Conservation (phyloP, 2,329 filamentous ascomycete species). For the Ceratocystis alfenasii region DNA sequence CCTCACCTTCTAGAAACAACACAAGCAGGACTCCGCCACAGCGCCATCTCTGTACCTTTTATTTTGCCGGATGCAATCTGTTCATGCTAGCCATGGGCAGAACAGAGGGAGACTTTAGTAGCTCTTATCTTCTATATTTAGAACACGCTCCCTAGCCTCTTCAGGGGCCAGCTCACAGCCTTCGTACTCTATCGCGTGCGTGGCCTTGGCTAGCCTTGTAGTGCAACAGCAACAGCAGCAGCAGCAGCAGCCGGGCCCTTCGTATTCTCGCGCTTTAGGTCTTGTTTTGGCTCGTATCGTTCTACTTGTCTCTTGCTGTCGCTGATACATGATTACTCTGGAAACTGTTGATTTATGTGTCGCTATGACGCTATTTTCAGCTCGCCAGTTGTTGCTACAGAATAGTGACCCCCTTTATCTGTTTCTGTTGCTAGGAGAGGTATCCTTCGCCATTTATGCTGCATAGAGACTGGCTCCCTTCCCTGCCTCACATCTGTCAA, state of each 20-base stretch:
- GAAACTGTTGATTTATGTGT: too few relatives aligned
- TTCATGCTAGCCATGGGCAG: not conserved
- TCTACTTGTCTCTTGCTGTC: too few relatives aligned
- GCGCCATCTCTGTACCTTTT: not conserved
- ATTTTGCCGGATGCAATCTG: not conserved
- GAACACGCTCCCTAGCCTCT: not conserved
- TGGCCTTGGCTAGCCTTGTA: not conserved
- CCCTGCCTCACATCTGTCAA: conserved; percentile 3
- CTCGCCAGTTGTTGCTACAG: too few relatives aligned
- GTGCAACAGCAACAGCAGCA: too few relatives aligned
- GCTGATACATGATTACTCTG: too few relatives aligned
- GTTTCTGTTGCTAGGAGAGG: not conserved
- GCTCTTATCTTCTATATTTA: not conserved
- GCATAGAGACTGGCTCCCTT: not conserved
- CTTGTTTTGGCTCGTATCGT: too few relatives aligned
- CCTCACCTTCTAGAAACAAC: not conserved
- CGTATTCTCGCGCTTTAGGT: too few relatives aligned
- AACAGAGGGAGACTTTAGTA: not conserved
- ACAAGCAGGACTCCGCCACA: not conserved
- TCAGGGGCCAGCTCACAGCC: not conserved
- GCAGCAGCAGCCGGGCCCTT: too few relatives aligned
- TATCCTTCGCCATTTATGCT: too few relatives aligned
- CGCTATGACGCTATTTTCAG: too few relatives aligned
- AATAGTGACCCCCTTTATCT: not conserved
- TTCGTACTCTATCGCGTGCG: not conserved